Evolutionary conservation across 257 asterid species (phyloP).

Genomic region (Ilex aquifolium): DNA sequence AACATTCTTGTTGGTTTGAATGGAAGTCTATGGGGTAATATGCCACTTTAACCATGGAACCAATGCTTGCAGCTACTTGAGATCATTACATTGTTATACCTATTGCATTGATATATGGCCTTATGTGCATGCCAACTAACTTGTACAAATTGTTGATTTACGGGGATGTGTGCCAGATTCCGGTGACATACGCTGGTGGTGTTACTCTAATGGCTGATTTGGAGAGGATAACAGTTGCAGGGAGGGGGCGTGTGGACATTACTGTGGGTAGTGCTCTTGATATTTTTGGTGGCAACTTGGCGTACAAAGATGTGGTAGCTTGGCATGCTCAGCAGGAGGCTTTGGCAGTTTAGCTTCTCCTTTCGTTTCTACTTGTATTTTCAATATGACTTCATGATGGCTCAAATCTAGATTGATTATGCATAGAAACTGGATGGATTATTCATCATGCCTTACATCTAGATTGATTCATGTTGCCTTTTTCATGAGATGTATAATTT

Average conservation of each 20-base stretch:
- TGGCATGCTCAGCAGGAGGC: constrained; percentile 80
- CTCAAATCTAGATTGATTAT: too few relatives aligned
- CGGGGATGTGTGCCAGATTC: constrained; percentile 47
- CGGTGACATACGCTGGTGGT: constrained; percentile 96
- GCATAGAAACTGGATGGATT: too few relatives aligned
- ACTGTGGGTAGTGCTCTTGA: constrained; percentile 96
- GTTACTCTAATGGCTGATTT: constrained; percentile 72
- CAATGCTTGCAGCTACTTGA: too few relatives aligned
- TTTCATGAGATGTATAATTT: too few relatives aligned
- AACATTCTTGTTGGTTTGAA: too few relatives aligned
- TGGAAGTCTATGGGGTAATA: too few relatives aligned
- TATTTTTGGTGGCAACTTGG: constrained; percentile 81
- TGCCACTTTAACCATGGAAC: too few relatives aligned
- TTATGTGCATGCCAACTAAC: not conserved
- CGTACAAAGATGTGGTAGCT: constrained; percentile 77
- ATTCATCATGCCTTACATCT: too few relatives aligned
- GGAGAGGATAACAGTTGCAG: constrained; percentile 74
- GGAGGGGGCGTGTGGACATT: constrained; percentile 78
- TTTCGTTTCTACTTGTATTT: not conserved
- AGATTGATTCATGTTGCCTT: too few relatives aligned
- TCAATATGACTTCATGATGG: too few relatives aligned
- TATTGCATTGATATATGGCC: too few relatives aligned
- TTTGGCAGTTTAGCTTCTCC: constrained; percentile 24
- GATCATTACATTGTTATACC: too few relatives aligned
- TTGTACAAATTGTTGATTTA: not conserved